These are phyloP conservation scores for Marvania coccoides DNA, from an alignment of 139 green algal species.

Conservation along the genomic window DNA sequence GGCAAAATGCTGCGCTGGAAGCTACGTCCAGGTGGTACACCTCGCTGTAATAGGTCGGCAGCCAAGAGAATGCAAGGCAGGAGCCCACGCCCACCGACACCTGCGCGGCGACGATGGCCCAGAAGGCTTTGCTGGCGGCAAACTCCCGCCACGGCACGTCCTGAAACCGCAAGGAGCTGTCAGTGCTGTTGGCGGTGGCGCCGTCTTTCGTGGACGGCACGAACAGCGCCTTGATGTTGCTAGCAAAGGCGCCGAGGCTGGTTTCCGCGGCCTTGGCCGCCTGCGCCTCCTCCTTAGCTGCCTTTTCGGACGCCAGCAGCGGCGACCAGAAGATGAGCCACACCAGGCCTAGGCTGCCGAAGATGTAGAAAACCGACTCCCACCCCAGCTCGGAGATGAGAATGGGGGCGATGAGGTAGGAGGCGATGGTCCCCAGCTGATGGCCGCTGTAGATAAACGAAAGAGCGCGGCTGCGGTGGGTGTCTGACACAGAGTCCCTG, in stretches of 20 bases:
- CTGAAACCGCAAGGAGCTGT: slow-evolving; percentile 5
- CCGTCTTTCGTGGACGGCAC: too few relatives aligned
- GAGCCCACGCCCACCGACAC: slow-evolving; percentile 36
- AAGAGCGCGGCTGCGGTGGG: slow-evolving; percentile 33
- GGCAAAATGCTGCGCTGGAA: slow-evolving; percentile 36
- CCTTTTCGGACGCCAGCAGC: slow-evolving; percentile 15
- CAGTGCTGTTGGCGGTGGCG: neutral
- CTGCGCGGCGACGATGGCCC: slow-evolving; percentile 40
- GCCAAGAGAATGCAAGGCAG: slow-evolving; percentile 51
- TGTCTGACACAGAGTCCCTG: slow-evolving; percentile 34
- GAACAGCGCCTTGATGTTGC: too few relatives aligned
- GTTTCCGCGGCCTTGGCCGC: neutral
- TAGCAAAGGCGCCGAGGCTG: neutral
- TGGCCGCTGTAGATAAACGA: slow-evolving; percentile 47
- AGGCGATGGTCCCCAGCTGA: slow-evolving; percentile 53
- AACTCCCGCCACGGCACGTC: slow-evolving; percentile 51
- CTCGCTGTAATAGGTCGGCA: slow-evolving; percentile 65
- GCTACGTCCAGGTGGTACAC: slow-evolving; percentile 53
- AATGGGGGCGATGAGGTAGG: slow-evolving; percentile 41
- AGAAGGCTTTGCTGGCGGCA: slow-evolving; percentile 37
- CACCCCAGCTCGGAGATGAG: slow-evolving; percentile 51
- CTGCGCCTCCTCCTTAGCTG: neutral
- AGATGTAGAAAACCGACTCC: slow-evolving; percentile 54
- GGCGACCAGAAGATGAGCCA: slow-evolving; percentile 52
- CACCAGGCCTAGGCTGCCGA: slow-evolving; percentile 49